These are phyloP conservation scores for Backusella morwellensis DNA, from an alignment of 192 early-diverging fungal species.

Conservation along the genomic window DNA sequence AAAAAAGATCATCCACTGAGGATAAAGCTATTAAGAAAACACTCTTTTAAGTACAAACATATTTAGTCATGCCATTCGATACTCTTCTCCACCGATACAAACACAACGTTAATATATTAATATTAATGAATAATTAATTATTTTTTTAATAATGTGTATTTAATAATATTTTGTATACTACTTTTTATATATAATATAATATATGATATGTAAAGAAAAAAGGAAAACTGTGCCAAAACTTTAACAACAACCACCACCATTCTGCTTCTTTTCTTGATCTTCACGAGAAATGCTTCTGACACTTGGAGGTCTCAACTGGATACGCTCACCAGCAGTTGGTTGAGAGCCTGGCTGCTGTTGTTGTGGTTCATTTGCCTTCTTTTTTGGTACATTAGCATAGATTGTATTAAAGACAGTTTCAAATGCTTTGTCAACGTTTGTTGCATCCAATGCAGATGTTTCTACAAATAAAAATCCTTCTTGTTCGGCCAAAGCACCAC, in stretches of 20 bases:
- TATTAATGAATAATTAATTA: not conserved
- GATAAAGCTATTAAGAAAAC: not conserved
- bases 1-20: not conserved
- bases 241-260: slow-evolving; percentile 31
- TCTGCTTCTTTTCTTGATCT: slow-evolving; percentile 44
- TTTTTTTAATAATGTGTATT: not conserved
- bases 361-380: slow-evolving; percentile 16
- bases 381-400: slow-evolving; percentile 38
- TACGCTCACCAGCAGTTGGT: slow-evolving; percentile 21
- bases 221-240: not conserved
- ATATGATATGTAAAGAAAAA: not conserved
- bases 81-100: not conserved
- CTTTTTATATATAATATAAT: not conserved
- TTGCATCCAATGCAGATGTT: slow-evolving; percentile 72
- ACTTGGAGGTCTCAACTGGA: slow-evolving; percentile 43
- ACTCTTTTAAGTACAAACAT: too few relatives aligned
- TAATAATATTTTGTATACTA: not conserved
- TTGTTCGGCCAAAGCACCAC: slow-evolving; percentile 72
- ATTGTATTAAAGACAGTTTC: slow-evolving; percentile 81
- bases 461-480: slow-evolving; percentile 80
- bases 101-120: not conserved
- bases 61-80: not conserved
- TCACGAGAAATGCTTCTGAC: slow-evolving; percentile 28
- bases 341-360: slow-evolving; percentile 1
- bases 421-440: slow-evolving; percentile 79